phyloP scores from a whole-genome alignment of 2,329 filamentous ascomycete genomes.

The Chrysoporthe deuterocubensis region DNA sequence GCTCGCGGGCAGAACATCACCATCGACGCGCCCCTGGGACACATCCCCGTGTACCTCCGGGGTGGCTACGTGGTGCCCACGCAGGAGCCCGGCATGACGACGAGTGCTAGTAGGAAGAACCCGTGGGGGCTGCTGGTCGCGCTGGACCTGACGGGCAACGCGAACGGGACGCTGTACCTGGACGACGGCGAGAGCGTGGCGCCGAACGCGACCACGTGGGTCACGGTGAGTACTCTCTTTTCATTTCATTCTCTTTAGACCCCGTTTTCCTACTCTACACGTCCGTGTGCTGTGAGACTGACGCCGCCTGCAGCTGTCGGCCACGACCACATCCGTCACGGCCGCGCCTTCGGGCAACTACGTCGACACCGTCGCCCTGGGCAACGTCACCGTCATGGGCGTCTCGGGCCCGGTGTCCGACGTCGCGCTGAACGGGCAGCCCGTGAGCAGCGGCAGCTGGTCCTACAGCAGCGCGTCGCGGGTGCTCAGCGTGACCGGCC shows the following conservation, averaged over 20 bases:
- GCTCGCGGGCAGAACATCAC: conserved; percentile 47
- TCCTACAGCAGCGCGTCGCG: conserved; percentile 51
- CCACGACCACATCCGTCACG: conserved; percentile 48
- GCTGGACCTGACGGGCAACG: conserved; percentile 57
- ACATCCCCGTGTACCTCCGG: conserved; percentile 74
- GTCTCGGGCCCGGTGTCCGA: conserved; percentile 44
- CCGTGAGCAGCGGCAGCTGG: conserved; percentile 47
- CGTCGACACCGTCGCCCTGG: conserved; percentile 60
- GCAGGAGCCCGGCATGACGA: conserved; percentile 72
- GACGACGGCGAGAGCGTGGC: conserved; percentile 74
- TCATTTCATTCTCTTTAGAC: background rate
- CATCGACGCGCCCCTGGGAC: conserved; percentile 56
- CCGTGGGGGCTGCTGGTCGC: conserved; percentile 71
- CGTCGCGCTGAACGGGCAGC: conserved; percentile 58
- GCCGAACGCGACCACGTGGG: conserved; percentile 58
- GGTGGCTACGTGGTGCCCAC: conserved; percentile 70
- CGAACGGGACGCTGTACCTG: conserved; percentile 68
- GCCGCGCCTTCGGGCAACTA: conserved; percentile 56
- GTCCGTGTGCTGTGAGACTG: conserved; percentile 7
- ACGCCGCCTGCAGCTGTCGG: conserved; percentile 43
- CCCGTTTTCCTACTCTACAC: background rate
- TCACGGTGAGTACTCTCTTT: conserved; percentile 45
- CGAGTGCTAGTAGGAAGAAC: conserved; percentile 62
- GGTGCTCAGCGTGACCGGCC: conserved; percentile 53
- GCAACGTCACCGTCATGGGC: conserved; percentile 67